These are phyloP conservation scores for Tuber melanosporum DNA, from an alignment of 495 filamentous ascomycete genomes.

Conservation along the genomic window DNA sequence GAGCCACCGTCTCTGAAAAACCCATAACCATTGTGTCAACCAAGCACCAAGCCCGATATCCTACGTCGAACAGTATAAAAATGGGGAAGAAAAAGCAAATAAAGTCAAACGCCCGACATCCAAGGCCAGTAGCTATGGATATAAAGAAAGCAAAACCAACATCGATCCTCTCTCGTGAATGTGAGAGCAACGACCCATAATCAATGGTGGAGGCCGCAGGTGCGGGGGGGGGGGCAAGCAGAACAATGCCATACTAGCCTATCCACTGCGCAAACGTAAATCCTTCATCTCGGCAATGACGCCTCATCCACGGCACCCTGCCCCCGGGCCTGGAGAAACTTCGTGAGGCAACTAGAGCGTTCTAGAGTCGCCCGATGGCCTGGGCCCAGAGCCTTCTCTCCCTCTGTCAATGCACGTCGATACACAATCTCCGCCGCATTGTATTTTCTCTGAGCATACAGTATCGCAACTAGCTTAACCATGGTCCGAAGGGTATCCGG, in stretches of 20 bases:
- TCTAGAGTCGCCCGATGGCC: not conserved
- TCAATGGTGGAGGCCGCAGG: no score
- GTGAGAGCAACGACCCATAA: no score
- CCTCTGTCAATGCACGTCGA: slow-evolving; percentile 6
- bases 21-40: not conserved
- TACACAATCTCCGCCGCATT: not conserved
- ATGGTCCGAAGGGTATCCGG: slow-evolving; percentile 1
- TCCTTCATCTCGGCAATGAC: not conserved
- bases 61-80: not conserved
- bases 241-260: not conserved
- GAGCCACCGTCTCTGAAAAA: not conserved
- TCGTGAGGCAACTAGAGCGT: not conserved
- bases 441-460: not conserved
- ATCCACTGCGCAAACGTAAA: not conserved
- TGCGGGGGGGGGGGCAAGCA: no score
- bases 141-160: not conserved
- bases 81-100: not conserved
- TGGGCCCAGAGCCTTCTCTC: slow-evolving; percentile 14
- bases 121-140: no score
- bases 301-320: not conserved
- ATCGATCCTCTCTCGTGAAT: not conserved
- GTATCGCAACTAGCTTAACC: not conserved
- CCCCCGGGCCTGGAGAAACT: not conserved
- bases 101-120: not conserved
- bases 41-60: not conserved